Conservation (phyloP, 2,329 filamentous ascomycete species). For the Clonostachys rhizophaga region DNA sequence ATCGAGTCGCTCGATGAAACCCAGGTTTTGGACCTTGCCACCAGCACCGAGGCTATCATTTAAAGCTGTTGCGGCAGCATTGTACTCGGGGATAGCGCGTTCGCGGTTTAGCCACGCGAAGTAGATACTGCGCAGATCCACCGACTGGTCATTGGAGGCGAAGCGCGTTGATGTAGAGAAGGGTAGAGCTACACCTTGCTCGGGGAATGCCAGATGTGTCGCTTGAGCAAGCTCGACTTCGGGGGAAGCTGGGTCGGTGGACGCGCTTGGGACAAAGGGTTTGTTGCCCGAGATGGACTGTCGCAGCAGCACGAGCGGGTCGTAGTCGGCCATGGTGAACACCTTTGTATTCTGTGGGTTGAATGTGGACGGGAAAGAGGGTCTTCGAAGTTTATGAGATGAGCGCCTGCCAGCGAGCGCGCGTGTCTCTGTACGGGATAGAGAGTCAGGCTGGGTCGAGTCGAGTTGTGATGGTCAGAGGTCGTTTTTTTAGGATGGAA, state of each 20-base stretch:
- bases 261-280: constrained; percentile 69
- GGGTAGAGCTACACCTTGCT: constrained; percentile 56
- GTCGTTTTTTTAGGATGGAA: too few species aligned
- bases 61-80: constrained; percentile 73
- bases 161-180: constrained; percentile 80
- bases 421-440: too few species aligned
- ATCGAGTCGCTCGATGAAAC: constrained; percentile 88
- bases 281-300: constrained; percentile 71
- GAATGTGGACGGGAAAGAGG: too few species aligned
- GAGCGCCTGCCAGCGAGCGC: too few species aligned
- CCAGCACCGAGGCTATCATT: constrained; percentile 70
- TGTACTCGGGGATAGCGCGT: constrained; percentile 85
- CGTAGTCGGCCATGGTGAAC: constrained; percentile 44
- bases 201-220: constrained; percentile 73
- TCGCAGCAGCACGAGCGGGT: constrained; percentile 80
- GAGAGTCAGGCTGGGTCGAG: too few species aligned
- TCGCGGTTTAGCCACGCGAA: constrained; percentile 96
- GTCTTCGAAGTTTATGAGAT: too few species aligned
- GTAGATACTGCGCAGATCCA: constrained; percentile 91
- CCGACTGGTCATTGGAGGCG: constrained; percentile 66
- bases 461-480: too few species aligned
- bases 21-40: constrained; percentile 77
- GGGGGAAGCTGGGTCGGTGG: constrained; percentile 53
- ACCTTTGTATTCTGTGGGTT: background rate
- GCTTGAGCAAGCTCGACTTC: constrained; percentile 66